A percentile compares a stretch with the other conserved stretches of the same genome.
Conservation (phyloP, 2,329 filamentous ascomycete genomes). For the Sporothrix phasma region DNA sequence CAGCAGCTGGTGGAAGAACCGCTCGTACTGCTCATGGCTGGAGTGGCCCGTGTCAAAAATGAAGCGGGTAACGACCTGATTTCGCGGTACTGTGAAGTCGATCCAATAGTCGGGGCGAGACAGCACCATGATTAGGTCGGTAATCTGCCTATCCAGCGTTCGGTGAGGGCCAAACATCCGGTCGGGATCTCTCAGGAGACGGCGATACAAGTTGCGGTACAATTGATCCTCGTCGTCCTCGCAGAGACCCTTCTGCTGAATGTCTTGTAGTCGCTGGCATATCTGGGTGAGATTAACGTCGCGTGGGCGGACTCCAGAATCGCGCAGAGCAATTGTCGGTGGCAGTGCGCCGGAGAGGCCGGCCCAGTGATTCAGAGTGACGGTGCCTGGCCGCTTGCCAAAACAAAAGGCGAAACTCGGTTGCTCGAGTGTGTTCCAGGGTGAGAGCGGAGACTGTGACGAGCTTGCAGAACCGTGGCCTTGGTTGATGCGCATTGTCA, state of each 20-base stretch:
- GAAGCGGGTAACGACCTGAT: constrained; percentile 65
- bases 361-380: constrained; percentile 62
- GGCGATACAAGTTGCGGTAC: constrained; percentile 56
- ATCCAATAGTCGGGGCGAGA: constrained; percentile 58
- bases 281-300: constrained; percentile 49
- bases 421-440: constrained; percentile 65
- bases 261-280: constrained; percentile 47
- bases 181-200: constrained; percentile 58
- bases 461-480: constrained; percentile 20
- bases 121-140: constrained; percentile 59
- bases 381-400: constrained; percentile 56
- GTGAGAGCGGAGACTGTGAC: constrained; percentile 34
- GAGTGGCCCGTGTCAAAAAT: constrained; percentile 51
- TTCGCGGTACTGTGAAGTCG: constrained; percentile 58
- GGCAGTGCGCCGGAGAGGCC: constrained; percentile 47
- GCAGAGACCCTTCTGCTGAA: constrained; percentile 43
- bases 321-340: constrained; percentile 46
- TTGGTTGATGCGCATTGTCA: constrained; percentile 40
- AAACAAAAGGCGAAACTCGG: constrained; percentile 61
- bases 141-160: constrained; percentile 60
- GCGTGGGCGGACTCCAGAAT: constrained; percentile 49
- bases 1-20: constrained; percentile 69
- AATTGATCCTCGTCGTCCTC: constrained; percentile 49
- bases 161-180: constrained; percentile 50
- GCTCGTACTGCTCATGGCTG: constrained; percentile 48